phyloP scores from a whole-genome alignment of 345 rosid genomes.

The Heritiera fomes region DNA sequence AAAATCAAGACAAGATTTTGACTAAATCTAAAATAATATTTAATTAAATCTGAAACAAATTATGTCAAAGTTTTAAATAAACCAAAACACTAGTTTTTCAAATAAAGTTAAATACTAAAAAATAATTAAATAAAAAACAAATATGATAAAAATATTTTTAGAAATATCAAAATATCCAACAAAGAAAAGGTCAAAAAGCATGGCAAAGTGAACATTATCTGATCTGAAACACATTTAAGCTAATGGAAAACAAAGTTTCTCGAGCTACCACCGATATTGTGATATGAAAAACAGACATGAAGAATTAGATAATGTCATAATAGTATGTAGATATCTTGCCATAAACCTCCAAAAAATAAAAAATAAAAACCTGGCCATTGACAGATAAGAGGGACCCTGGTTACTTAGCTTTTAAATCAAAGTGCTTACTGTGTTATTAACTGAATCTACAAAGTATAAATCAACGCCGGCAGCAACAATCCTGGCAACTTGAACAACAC shows the following conservation, averaged over 20 bases:
- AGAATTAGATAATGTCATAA: background rate
- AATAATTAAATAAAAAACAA: no score
- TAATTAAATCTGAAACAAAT: no score
- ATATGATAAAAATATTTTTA: no score
- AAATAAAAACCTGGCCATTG: background rate
- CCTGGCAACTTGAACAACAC: background rate
- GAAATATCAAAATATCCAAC: no score
- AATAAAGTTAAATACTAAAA: no score
- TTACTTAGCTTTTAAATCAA: background rate
- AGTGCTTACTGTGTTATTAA: constrained; percentile 5
- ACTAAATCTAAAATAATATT: no score
- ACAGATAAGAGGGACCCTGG: background rate
- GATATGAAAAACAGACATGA: background rate
- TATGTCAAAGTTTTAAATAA: no score
- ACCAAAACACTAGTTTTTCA: no score
- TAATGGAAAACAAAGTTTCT: background rate
- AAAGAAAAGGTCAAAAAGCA: background rate
- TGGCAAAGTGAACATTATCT: background rate
- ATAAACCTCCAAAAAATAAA: background rate
- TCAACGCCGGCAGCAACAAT: background rate
- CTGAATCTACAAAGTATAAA: constrained; percentile 1
- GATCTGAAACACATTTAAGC: background rate
- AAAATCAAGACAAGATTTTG: no score
- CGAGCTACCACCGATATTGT: background rate
- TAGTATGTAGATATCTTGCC: background rate